Conservation (phyloP, 441 rosid genomes). For the Rhodomyrtus psidioides region DNA sequence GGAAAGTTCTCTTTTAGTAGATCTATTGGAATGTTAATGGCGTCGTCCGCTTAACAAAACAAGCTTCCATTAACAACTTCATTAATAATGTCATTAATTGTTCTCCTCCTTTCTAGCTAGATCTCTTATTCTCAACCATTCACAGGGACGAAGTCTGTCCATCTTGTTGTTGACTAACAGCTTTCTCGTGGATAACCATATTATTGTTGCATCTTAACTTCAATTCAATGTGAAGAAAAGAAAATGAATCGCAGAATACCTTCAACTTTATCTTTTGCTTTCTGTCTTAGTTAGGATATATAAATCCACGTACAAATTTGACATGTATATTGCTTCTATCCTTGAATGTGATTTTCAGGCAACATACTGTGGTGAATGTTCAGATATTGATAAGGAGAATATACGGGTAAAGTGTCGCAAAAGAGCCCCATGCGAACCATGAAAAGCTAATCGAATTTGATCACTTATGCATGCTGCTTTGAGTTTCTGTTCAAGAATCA, state of each 20-base stretch:
- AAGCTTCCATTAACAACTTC: neutral
- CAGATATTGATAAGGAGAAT: neutral
- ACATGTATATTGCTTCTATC: neutral
- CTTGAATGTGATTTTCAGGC: neutral
- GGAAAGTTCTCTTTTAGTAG: neutral
- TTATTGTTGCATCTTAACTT: neutral
- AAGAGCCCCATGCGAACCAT: neutral
- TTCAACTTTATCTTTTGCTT: neutral
- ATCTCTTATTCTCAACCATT: neutral
- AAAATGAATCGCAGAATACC: neutral
- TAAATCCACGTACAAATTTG: neutral
- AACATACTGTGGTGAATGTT: neutral
- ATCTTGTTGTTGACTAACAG: neutral
- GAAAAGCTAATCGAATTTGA: neutral
- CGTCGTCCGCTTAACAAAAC: neutral
- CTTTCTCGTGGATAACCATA: neutral
- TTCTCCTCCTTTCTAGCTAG: neutral
- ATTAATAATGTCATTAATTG: neutral
- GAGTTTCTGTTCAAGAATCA: neutral
- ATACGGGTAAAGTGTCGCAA: neutral
- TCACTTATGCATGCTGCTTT: neutral
- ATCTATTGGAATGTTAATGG: neutral
- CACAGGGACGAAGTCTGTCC: neutral
- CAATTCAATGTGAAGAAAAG: neutral
- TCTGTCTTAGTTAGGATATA: neutral